Evolutionary conservation across 176 grass and related monocot genomes (phyloP), one percentile per base, ranked within the genome.

Genomic region (Eragrostis curvula): DNA sequence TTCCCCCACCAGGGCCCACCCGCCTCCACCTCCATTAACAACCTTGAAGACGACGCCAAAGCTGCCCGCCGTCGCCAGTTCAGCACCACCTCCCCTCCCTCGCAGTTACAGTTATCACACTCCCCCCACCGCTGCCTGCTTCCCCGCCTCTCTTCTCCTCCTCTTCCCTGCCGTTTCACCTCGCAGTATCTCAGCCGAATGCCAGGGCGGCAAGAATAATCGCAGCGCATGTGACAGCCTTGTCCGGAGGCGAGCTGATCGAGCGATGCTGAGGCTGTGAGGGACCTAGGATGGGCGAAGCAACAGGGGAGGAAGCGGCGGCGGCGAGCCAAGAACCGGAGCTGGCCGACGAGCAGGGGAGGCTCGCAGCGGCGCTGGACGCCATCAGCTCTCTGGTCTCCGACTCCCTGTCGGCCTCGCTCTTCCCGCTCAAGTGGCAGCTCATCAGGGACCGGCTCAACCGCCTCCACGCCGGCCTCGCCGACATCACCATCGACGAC

Each of bases 371-470:
- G 58, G 80, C 87, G 50, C 51, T 74, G 59, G 79, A 88, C 17
- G 66, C 79, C 65, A 52, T 96, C 43, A 76, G 8, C 4, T 81
- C 55, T 0, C 3, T 94, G 32, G 81, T 90, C 51, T 91, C 80
- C 0, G 85, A 78, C 6, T 90, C 96, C 4, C 75, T 90, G 67
- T 86, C 89, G 29, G 82, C 83, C 9, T 75, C 85, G 66, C 70
- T 90, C 5, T 99, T 99, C 81, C 91, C 91, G n/a, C 41, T 67
- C 28, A 99, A 96, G 84, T 99, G 96, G 96, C 85, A 93, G 50
- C 84, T 82, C 24, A 79, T 94, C 86, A 75, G 88, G 55, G 84
- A 83, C 43, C 76, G 77, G 75, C 93, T 99, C 73, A 86, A 90
- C 58, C 91, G 90, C 32, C 87, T 99, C 17, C 87, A 74, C 71